Conservation (phyloP, 805 yeast genomes). For the Suhomyces sp. region DNA sequence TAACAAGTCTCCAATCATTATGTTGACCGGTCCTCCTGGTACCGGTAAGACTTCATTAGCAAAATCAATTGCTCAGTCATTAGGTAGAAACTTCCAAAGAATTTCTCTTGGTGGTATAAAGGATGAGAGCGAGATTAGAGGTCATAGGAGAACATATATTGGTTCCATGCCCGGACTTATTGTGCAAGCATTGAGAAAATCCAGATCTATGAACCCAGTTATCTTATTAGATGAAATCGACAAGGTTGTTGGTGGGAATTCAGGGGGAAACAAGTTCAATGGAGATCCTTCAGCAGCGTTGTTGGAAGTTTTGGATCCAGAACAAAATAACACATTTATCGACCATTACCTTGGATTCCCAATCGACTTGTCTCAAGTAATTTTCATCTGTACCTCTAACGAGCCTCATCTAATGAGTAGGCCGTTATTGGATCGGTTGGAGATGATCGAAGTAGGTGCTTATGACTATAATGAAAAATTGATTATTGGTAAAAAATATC, state of each 20-base stretch:
- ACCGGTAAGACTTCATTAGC: slow-evolving; percentile 90
- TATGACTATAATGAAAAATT: slow-evolving; percentile 77
- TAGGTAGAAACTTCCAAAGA: slow-evolving; percentile 73
- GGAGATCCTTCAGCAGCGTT: slow-evolving; percentile 93
- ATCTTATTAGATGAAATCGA: slow-evolving; percentile 83
- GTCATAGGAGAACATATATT: slow-evolving; percentile 87
- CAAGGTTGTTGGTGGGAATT: slow-evolving; percentile 60
- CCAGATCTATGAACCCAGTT: slow-evolving; percentile 78
- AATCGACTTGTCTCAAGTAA: slow-evolving; percentile 73
- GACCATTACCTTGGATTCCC: slow-evolving; percentile 89
- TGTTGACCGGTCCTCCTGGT: slow-evolving; percentile 91
- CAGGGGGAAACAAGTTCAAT: slow-evolving; percentile 45
- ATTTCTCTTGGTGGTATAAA: slow-evolving; percentile 84
- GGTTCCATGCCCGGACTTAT: slow-evolving; percentile 90
- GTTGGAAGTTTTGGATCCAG: slow-evolving; percentile 86
- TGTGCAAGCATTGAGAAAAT: slow-evolving; percentile 71
- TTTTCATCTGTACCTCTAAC: slow-evolving; percentile 86
- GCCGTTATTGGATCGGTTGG: slow-evolving; percentile 82
- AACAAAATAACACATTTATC: slow-evolving; percentile 70
- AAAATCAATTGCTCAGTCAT: slow-evolving; percentile 69
- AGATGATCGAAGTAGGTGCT: slow-evolving; percentile 72
- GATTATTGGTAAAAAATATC: slow-evolving; percentile 63
- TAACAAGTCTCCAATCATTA: slow-evolving; percentile 66
- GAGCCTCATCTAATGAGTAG: slow-evolving; percentile 66
- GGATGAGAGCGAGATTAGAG: slow-evolving; percentile 86